Evolutionary conservation across 768 basidiomycete genomes (phyloP), one percentile per base, ranked within the genome.

Genomic region (Termitomyces sp.): DNA sequence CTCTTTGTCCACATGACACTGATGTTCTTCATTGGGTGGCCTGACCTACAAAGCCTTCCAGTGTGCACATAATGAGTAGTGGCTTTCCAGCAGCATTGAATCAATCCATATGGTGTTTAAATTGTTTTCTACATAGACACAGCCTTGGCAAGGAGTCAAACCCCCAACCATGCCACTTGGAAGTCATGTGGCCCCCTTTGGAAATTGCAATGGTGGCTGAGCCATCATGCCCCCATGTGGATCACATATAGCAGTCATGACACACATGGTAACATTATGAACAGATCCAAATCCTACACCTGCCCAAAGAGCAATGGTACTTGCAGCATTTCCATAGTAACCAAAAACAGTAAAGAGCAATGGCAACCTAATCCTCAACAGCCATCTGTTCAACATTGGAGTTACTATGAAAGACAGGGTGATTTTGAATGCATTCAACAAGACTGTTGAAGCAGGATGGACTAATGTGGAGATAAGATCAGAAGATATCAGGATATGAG

Each of bases 321-420:
- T 42, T 21, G 41, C 41, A 23, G 41, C 41, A 42, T 42, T 42
- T 0, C 41, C 9, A 23, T 10, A 42, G 11, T 42, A 4, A 4
- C 41, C 21, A 42, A 42, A n/a, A 42, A 2, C 19, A 12, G 16
- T 42, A 42, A 42, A 42, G 21, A 23, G 41, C 21, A 23, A 61
- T 52, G 1, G 43, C 64, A 29, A 68, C 50, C 45, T 68, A 66
- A 8, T 57, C 41, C 27, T 54, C 47, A 1, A 64, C 55, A 11
- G 60, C 42, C 12, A 60, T 57, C 42, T 68, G 66, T 12, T 12
- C 31, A 25, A 44, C 57, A 21, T 58, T 53, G 1, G 63, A 67
- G 16, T 56, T 57, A 38, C 61, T 68, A 32, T 47, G 23, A 27
- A 67, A 68, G 37, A 65, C 45, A 5, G 35, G 37, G 29, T 59